These are phyloP conservation scores for Blastomyces percursus DNA, from an alignment of 2,329 filamentous ascomycete species.

Conservation along the genomic window DNA sequence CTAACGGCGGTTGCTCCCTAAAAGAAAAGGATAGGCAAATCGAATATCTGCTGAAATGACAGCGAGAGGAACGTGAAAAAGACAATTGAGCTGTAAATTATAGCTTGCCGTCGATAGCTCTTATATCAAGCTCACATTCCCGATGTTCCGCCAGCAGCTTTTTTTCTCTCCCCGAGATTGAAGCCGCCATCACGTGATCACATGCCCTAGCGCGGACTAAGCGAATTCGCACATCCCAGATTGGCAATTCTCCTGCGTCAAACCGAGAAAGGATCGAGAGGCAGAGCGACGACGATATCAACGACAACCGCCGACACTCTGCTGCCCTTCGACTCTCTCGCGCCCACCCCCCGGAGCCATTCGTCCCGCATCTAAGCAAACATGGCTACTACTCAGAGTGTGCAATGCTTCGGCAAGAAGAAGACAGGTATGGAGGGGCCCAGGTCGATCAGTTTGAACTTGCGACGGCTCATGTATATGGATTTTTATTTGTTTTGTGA, in stretches of 20 bases:
- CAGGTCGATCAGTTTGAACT: neutral
- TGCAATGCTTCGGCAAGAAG: conserved; percentile 99
- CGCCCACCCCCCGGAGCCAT: conserved; percentile 21
- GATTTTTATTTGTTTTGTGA: conserved; percentile 15
- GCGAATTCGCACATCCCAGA: conserved; percentile 29
- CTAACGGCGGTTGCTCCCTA: neutral
- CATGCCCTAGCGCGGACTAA: conserved; percentile 28
- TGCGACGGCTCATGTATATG: neutral
- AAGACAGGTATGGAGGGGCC: conserved; percentile 53
- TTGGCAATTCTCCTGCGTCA: conserved; percentile 16
- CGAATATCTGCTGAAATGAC: neutral
- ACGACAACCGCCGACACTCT: conserved; percentile 19
- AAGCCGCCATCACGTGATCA: conserved; percentile 21
- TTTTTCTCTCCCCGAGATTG: too few relatives aligned
- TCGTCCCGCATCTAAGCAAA: conserved; percentile 42
- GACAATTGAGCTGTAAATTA: neutral
- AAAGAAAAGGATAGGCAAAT: neutral
- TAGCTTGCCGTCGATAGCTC: neutral
- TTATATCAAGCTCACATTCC: too few relatives aligned
- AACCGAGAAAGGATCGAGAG: conserved; percentile 12
- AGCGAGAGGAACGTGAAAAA: neutral
- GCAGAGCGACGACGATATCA: conserved; percentile 25
- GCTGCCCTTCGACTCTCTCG: conserved; percentile 20
- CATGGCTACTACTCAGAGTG: conserved; percentile 70
- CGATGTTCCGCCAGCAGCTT: neutral